Conservation (phyloP, 345 rosid species). For the Sonneratia caseolaris region DNA sequence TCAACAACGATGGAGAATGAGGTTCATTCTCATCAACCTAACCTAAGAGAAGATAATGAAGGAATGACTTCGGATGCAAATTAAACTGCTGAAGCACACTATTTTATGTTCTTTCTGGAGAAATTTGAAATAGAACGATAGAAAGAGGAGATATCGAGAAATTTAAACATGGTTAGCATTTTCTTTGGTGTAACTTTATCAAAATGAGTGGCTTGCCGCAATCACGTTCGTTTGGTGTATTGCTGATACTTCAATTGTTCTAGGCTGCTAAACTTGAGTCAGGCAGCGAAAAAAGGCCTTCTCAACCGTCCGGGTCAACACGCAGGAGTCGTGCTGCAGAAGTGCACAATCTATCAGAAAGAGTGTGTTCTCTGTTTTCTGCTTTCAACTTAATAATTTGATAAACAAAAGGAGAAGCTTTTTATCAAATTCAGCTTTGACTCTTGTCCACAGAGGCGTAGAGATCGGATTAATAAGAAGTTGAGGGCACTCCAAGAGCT, state of each 20-base stretch:
- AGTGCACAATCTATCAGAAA: slow-evolving; percentile 68
- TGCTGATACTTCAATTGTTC: neutral
- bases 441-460: slow-evolving; percentile 44
- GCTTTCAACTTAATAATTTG: neutral
- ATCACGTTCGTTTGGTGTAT: too few species aligned
- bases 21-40: too few species aligned
- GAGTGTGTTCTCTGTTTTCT: slow-evolving; percentile 23
- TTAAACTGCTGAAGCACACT: too few species aligned
- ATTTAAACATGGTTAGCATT: neutral
- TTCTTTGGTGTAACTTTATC: too few species aligned
- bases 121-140: too few species aligned
- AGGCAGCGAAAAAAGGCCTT: slow-evolving; percentile 24
- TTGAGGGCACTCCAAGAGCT: slow-evolving; percentile 82
- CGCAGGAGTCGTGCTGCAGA: slow-evolving; percentile 58
- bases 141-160: too few species aligned
- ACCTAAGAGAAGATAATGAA: too few species aligned
- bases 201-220: too few species aligned
- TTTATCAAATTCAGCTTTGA: neutral
- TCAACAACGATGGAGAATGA: too few species aligned
- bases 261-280: slow-evolving; percentile 37
- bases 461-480: slow-evolving; percentile 87
- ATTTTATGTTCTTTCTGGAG: neutral
- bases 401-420: neutral
- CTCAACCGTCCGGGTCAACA: slow-evolving; percentile 30
- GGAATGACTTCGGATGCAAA: too few species aligned